A percentile compares a stretch with the other conserved stretches of the same genome.
Evolutionary conservation across 208 protist species (phyloP).

Genomic region (Acanthamoeba lenticulata): DNA sequence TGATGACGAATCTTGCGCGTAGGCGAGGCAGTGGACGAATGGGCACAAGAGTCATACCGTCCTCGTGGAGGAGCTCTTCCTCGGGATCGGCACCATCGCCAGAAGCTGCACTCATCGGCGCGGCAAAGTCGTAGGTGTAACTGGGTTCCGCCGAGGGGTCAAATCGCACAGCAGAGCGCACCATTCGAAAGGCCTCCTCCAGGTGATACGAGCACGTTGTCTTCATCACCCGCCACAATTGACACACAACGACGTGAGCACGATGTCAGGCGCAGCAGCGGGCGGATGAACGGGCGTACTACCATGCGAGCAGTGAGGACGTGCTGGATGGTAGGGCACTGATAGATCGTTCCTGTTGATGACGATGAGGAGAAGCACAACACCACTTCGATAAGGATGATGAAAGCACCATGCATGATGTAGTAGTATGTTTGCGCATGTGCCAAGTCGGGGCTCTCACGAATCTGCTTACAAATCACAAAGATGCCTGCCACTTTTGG

Average conservation of each 20-base stretch:
- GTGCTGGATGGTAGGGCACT: conserved; percentile 40
- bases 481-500: not conserved
- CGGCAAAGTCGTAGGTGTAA: conserved; percentile 36
- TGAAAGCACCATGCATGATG: conserved; percentile 10
- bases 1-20: too few relatives aligned
- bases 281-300: too few relatives aligned
- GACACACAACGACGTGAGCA: not conserved
- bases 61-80: not conserved
- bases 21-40: not conserved
- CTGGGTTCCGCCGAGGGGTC: conserved; percentile 36
- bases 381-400: not conserved
- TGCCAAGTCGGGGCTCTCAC: conserved; percentile 15
- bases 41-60: not conserved
- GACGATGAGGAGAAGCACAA: not conserved
- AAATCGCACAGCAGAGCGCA: not conserved
- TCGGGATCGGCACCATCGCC: not conserved
- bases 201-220: conserved; percentile 26
- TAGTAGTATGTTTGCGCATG: conserved; percentile 31
- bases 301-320: conserved; percentile 38
- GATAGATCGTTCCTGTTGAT: not conserved
- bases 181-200: conserved; percentile 35
- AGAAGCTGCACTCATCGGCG: not conserved
- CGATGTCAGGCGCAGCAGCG: not conserved
- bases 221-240: not conserved
- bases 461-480: conserved; percentile 32